Evolutionary conservation across 768 basidiomycete species (phyloP).

Genomic region (Cyclocybe cylindracea): DNA sequence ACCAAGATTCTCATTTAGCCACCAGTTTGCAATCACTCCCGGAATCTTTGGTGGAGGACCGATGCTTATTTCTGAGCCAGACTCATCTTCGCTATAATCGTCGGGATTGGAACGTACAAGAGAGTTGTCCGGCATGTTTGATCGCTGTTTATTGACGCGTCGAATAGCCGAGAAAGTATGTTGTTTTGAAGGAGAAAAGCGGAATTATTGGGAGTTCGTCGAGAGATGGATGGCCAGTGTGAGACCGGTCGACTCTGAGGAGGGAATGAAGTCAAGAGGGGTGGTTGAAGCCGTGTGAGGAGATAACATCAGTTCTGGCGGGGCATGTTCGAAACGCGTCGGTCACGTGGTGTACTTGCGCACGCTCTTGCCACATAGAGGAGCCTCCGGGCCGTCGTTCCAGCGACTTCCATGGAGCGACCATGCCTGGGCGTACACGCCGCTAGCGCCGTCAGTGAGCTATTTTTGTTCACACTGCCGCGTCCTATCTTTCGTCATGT

Average conservation of each 20-base stretch:
- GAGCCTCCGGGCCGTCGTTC: no score
- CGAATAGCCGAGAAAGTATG: conserved; percentile 1
- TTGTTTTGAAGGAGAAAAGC: not conserved
- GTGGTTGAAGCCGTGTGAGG: not conserved
- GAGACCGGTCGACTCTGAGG: no score
- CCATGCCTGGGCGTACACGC: no score
- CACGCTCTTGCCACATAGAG: conserved; percentile 5
- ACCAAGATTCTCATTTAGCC: conserved; percentile 58
- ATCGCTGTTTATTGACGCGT: conserved; percentile 6
- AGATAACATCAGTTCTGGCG: not conserved
- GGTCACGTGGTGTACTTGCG: conserved; percentile 22
- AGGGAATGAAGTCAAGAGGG: not conserved
- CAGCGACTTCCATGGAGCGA: no score
- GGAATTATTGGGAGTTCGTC: not conserved
- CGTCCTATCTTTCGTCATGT: conserved; percentile 14
- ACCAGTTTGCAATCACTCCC: conserved; percentile 59
- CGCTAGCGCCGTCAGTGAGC: not conserved
- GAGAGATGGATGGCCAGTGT: not conserved
- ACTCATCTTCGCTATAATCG: conserved; percentile 13
- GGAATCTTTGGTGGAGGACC: conserved; percentile 30
- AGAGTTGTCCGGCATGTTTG: conserved; percentile 3
- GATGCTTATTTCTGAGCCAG: conserved; percentile 12
- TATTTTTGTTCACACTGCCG: not conserved
- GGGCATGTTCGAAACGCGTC: conserved; percentile 30
- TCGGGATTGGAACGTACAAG: conserved; percentile 7